Conservation (phyloP, 2,329 filamentous ascomycete species). For the Pestalotiopsis sp. region DNA sequence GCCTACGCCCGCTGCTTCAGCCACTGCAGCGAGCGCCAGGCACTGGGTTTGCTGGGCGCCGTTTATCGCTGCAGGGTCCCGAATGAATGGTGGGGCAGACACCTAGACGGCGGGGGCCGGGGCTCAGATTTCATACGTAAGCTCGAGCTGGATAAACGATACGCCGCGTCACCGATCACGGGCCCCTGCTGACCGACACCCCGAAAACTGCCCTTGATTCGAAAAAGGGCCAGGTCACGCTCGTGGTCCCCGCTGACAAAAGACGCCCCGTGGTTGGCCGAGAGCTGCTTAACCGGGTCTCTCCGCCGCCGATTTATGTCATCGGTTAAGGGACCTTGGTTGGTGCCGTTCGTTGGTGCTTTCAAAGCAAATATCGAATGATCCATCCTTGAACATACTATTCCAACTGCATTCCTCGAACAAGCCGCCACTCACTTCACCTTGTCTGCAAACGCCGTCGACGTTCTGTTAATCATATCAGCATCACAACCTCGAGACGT, state of each 20-base stretch:
- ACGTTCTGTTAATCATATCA: not conserved
- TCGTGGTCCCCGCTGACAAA: constrained; percentile 1
- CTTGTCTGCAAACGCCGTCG: not conserved
- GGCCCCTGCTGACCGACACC: not conserved
- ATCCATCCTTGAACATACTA: constrained; percentile 1
- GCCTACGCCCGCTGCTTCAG: not conserved
- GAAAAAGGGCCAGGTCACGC: not conserved
- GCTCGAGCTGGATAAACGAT: not conserved
- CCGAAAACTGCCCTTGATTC: not conserved
- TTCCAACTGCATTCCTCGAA: not conserved
- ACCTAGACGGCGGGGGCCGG: not conserved
- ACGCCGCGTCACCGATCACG: not conserved
- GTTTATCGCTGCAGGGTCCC: not conserved
- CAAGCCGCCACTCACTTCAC: not conserved
- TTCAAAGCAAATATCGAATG: constrained; percentile 15
- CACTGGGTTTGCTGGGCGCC: not conserved
- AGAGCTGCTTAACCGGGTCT: not conserved
- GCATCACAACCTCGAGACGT: not conserved
- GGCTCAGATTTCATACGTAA: not conserved
- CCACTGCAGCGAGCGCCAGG: not conserved
- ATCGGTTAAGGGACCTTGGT: constrained; percentile 6
- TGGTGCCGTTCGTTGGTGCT: constrained; percentile 5
- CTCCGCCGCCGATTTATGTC: constrained; percentile 11
- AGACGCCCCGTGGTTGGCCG: constrained; percentile 9
- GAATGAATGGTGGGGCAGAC: not conserved